Base-by-base conservation (phyloP, 2,329 filamentous ascomycete species). In the Talaromyces sp. region DNA sequence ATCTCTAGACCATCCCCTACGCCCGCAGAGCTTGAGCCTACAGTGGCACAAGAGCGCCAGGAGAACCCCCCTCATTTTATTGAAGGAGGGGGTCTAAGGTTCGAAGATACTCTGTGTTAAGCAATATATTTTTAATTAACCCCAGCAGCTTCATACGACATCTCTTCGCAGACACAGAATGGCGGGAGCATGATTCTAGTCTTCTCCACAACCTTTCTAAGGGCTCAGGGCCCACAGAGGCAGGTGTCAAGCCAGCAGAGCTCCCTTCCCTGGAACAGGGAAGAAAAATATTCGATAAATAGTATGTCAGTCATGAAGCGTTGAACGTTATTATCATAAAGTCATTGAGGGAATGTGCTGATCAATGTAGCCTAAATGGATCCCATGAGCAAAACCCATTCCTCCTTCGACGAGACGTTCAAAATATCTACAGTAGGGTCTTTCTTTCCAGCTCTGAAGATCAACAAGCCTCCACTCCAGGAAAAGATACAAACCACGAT, bases 331-430 rank as follows among this genome's bases (percentile, higher is more conserved):
- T n/a, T n/a, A n/a, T n/a, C n/a, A n/a, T n/a, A n/a, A n/a, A n/a
- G n/a, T n/a, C n/a, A n/a, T n/a, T n/a, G n/a, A n/a, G n/a, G n/a
- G 17, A 20, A 22, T 11, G 4, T 9, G 17, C 19, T 17, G 14
- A n/a, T 19, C 11, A 35, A 11, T 16, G 11, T n/a, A 64, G 57
- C 32, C 24, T 62, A 10, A 53, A 30, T 33, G 53, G 48, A 37
- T 55, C 52, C 44, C 51, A 63, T 53, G 30, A 68, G 8, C 61
- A 68, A 29, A 62, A 58, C 17, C 67, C 68, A 7, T 44, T 44
- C 16, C 24, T 44, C 3, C 41, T 44, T 64, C 68, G 43, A 6
- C 56, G 57, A 10, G 57, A 68, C 17, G 54, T 70, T 0, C 46
- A 56, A 27, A 52, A 48, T 8, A 42, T 67, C 9, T 61, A 60